These are phyloP conservation scores for Xylaria sp. DNA, from an alignment of 2,329 filamentous ascomycete genomes.

Conservation along the genomic window DNA sequence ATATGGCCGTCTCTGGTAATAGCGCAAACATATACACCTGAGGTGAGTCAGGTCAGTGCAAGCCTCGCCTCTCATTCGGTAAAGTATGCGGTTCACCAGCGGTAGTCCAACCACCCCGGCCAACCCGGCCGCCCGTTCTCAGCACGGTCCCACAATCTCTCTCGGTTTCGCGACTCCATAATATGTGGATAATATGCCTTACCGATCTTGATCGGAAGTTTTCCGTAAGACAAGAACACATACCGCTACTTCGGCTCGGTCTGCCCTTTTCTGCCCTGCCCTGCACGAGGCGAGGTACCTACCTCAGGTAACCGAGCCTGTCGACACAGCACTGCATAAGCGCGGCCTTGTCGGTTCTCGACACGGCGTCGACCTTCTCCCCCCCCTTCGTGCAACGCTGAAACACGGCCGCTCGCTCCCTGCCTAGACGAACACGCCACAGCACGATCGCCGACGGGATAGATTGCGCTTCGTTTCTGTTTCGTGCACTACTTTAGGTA, in stretches of 20 bases:
- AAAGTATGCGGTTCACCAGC: background rate
- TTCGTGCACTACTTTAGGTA: no score
- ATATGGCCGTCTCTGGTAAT: background rate
- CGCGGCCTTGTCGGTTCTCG: slow-evolving; percentile 24
- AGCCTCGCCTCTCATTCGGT: background rate
- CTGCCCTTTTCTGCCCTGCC: background rate
- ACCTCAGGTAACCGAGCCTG: slow-evolving; percentile 22
- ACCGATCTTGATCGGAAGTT: slow-evolving; percentile 17
- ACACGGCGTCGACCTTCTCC: slow-evolving; percentile 4
- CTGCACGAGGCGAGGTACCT: background rate
- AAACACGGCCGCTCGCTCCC: background rate
- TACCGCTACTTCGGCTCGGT: slow-evolving; percentile 24
- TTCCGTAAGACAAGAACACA: slow-evolving; percentile 19
- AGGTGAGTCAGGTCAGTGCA: background rate
- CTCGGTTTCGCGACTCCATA: slow-evolving; percentile 11
- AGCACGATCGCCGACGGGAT: slow-evolving; percentile 15
- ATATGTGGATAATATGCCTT: background rate
- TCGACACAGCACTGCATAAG: slow-evolving; percentile 25
- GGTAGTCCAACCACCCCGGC: background rate
- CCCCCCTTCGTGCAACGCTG: slow-evolving; percentile 12
- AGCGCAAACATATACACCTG: background rate
- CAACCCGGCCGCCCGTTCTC: slow-evolving; percentile 8
- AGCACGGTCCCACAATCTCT: slow-evolving; percentile 5
- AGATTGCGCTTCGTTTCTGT: no score
- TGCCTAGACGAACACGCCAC: no score